These are phyloP conservation scores for Castanopsis chinensis DNA, from an alignment of 306 rosid genomes.

Conservation along the genomic window DNA sequence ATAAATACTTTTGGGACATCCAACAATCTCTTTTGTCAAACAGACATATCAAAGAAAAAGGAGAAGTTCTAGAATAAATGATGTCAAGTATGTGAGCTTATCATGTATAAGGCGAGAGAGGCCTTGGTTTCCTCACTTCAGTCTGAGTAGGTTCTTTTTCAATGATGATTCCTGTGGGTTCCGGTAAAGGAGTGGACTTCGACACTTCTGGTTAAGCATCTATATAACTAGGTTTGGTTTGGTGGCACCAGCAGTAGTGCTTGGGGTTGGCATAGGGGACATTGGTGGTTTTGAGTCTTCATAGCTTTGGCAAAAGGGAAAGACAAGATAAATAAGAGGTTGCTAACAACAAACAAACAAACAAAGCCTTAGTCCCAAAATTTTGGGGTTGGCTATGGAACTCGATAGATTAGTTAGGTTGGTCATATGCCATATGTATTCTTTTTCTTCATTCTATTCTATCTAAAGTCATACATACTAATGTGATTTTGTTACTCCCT, in stretches of 20 bases:
- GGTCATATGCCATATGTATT: no score
- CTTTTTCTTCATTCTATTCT: no score
- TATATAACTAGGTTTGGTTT: slow-evolving; percentile 3
- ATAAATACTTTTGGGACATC: background rate
- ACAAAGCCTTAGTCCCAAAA: no score
- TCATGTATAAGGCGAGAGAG: slow-evolving; percentile 12
- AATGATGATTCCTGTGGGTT: background rate
- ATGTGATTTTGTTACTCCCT: no score
- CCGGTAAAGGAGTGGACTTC: slow-evolving; percentile 8
- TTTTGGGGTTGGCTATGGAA: no score
- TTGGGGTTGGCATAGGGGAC: slow-evolving; percentile 21
- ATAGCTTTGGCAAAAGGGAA: slow-evolving; percentile 14
- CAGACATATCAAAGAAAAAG: background rate
- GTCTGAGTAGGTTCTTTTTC: background rate
- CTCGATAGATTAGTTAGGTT: no score
- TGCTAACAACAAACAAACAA: background rate
- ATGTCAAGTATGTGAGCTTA: background rate
- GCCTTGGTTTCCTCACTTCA: slow-evolving; percentile 9
- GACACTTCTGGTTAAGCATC: slow-evolving; percentile 1
- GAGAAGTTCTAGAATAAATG: background rate
- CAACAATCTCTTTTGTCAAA: background rate
- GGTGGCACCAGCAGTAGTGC: slow-evolving; percentile 2
- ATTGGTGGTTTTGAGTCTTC: slow-evolving; percentile 34
- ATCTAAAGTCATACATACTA: no score
- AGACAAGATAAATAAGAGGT: slow-evolving; percentile 6